Evolutionary conservation across 192 early-diverging fungal genomes (phyloP).

Genomic region (Backusella tuberculispora): DNA sequence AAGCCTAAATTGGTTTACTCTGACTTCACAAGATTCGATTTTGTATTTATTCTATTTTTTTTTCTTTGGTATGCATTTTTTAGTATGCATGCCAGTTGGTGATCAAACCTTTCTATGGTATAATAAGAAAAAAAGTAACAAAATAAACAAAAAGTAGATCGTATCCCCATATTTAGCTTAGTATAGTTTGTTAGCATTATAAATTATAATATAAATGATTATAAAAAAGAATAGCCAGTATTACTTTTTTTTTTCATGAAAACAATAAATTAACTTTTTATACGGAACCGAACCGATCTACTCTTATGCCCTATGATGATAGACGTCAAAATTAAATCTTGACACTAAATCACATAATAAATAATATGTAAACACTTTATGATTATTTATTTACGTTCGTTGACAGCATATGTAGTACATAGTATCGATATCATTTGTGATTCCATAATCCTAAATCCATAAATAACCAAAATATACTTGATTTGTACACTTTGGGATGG

Average conservation of each 20-base stretch:
- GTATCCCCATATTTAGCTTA: neutral
- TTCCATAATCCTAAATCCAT: neutral
- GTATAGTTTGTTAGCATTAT: neutral
- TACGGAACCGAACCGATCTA: neutral
- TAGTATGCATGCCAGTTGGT: conserved; percentile 31
- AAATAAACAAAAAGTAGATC: neutral
- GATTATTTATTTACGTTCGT: neutral
- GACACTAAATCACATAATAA: neutral
- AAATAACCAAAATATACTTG: neutral
- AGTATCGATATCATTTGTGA: neutral
- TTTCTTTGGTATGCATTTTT: conserved; percentile 23
- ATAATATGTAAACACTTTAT: neutral
- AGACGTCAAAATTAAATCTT: neutral
- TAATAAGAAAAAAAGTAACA: neutral
- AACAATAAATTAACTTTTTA: conserved; percentile 7
- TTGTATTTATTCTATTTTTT: too few species aligned
- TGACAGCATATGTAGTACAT: too few species aligned
- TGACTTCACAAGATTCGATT: neutral
- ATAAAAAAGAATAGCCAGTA: too few species aligned
- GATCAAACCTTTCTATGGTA: conserved; percentile 20
- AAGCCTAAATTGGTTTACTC: conserved; percentile 1
- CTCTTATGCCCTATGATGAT: neutral
- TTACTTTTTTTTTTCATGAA: too few species aligned
- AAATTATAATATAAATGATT: neutral
- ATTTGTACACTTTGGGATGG: neutral